These are phyloP conservation scores for Schwanniomyces yamadae DNA, from an alignment of 805 yeast species.

Conservation along the genomic window DNA sequence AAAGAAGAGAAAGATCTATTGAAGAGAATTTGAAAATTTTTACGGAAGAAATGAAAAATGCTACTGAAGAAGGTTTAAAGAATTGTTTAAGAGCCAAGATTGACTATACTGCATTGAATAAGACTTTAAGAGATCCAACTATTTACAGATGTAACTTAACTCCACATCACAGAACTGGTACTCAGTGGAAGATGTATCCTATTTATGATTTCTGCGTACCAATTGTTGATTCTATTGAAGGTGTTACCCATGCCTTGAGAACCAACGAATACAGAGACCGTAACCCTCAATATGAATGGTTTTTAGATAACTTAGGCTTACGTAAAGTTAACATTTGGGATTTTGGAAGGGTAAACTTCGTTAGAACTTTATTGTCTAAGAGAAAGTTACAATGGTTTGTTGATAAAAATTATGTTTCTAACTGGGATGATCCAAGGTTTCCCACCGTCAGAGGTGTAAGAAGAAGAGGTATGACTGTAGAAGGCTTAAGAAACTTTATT, in stretches of 20 bases:
- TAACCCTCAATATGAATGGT: slow-evolving; percentile 97
- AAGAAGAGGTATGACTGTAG: slow-evolving; percentile 99
- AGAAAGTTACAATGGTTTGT: slow-evolving; percentile 99
- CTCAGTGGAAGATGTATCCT: slow-evolving; percentile 94
- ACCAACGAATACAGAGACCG: slow-evolving; percentile 99
- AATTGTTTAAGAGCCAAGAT: slow-evolving; percentile 97
- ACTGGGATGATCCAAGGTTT: slow-evolving; percentile 99
- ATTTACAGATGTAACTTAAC: slow-evolving; percentile 95
- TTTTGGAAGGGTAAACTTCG: slow-evolving; percentile 95
- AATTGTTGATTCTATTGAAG: slow-evolving; percentile 91
- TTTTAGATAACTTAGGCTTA: slow-evolving; percentile 73
- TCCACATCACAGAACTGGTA: slow-evolving; percentile 97
- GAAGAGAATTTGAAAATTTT: slow-evolving; percentile 89
- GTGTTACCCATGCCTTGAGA: slow-evolving; percentile 97
- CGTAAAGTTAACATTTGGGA: slow-evolving; percentile 98
- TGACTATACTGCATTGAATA: slow-evolving; percentile 86
- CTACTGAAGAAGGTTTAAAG: slow-evolving; percentile 88
- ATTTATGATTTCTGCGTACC: slow-evolving; percentile 99
- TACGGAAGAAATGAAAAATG: slow-evolving; percentile 89
- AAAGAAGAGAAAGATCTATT: slow-evolving; percentile 86
- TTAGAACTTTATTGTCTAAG: slow-evolving; percentile 92
- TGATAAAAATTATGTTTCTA: slow-evolving; percentile 79
- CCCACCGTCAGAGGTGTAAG: slow-evolving; percentile 99
- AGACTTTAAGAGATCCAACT: slow-evolving; percentile 96
- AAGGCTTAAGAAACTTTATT: slow-evolving; percentile 92